phyloP scores from a whole-genome alignment of 164 flowering plant species.

The Protea cynaroides region DNA sequence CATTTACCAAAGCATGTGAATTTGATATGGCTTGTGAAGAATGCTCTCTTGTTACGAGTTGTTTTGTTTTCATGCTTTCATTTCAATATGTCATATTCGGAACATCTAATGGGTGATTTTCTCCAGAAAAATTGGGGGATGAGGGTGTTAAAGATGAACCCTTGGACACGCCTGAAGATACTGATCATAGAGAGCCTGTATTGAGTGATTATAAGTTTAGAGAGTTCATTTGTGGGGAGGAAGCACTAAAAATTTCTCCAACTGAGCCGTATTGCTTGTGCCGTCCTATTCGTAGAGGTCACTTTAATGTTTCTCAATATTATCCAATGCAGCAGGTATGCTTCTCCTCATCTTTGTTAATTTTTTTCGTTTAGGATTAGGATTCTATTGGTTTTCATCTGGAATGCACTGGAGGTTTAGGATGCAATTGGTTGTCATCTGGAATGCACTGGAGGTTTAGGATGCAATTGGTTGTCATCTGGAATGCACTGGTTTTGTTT shows the following conservation, averaged over 20 bases:
- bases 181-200: constrained; percentile 26
- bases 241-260: constrained; percentile 72
- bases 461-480: too few species aligned
- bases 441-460: too few species aligned
- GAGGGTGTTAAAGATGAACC: constrained; percentile 29
- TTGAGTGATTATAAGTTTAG: constrained; percentile 36
- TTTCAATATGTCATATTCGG: background rate
- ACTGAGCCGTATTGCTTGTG: constrained; percentile 77
- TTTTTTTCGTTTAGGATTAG: background rate
- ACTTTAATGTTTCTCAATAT: constrained; percentile 80
- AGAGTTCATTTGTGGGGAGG: constrained; percentile 77
- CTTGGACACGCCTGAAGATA: constrained; percentile 24
- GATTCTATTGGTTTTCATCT: too few species aligned
- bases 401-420: too few species aligned
- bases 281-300: constrained; percentile 93
- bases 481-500: too few species aligned
- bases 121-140: constrained; percentile 32
- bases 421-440: too few species aligned
- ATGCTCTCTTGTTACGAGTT: background rate
- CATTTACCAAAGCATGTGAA: background rate
- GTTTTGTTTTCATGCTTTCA: constrained; percentile 1
- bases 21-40: constrained; percentile 1
- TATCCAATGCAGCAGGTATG: constrained; percentile 89
- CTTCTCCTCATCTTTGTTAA: background rate
- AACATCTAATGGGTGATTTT: background rate